Evolutionary conservation across 169 alveolate genomes (phyloP).

Genomic region (Hepatocystis sp.): DNA sequence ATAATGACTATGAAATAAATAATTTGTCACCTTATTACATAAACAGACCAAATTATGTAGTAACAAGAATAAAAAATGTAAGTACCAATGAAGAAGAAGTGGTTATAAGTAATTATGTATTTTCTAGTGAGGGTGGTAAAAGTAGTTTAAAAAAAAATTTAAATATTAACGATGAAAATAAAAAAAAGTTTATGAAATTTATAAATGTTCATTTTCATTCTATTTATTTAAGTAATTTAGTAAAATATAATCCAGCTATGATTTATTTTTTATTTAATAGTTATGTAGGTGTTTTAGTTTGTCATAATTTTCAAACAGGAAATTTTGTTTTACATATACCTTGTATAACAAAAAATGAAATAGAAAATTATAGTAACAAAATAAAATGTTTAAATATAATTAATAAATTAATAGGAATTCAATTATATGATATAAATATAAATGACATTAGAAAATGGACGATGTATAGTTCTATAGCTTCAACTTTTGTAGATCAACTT

Average conservation of each 20-base stretch:
- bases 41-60: not conserved
- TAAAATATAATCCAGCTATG: slow-evolving; percentile 87
- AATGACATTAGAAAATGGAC: slow-evolving; percentile 84
- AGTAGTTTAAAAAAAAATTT: slow-evolving; percentile 56
- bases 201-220: slow-evolving; percentile 91
- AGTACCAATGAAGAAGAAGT: slow-evolving; percentile 78
- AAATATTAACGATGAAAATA: slow-evolving; percentile 73
- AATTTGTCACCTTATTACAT: not conserved
- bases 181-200: slow-evolving; percentile 83
- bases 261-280: slow-evolving; percentile 89
- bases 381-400: slow-evolving; percentile 76
- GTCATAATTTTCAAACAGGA: slow-evolving; percentile 89
- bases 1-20: not conserved
- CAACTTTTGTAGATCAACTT: slow-evolving; percentile 80
- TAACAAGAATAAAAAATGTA: slow-evolving; percentile 30
- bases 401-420: slow-evolving; percentile 80
- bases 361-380: slow-evolving; percentile 20
- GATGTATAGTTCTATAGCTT: slow-evolving; percentile 87
- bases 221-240: slow-evolving; percentile 79
- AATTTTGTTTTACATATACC: slow-evolving; percentile 95
- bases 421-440: slow-evolving; percentile 78
- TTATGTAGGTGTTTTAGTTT: slow-evolving; percentile 90
- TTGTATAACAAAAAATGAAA: slow-evolving; percentile 86
- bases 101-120: slow-evolving; percentile 82
- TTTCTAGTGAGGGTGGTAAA: slow-evolving; percentile 83